Evolutionary conservation across 306 rosid species (phyloP), one percentile per base, ranked within the genome.

Genomic region (Canavalia gladiata): DNA sequence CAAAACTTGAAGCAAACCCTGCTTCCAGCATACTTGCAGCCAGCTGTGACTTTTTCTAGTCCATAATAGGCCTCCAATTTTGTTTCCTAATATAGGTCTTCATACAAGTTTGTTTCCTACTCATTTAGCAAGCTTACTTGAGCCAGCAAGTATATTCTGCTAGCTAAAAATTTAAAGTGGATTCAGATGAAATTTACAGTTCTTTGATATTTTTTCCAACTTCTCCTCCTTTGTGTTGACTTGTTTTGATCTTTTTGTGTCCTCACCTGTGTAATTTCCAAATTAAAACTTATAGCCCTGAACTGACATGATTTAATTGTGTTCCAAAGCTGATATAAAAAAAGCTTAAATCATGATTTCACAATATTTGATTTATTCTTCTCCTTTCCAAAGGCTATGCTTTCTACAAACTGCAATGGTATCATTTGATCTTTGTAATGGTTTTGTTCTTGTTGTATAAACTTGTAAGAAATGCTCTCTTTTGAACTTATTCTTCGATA

Each of bases 291-390:
- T 31, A 4, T 6, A 56, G 57, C 37, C 43, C 37, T 80, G 63
- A 59, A 59, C 10, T 59, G 8, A n/a, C 59, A 68, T 9, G n/a
- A 28, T 35, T 76, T 45, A 46, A 35, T 13, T 58, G 68, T 77
- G 41, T 57, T 37, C 12, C 2, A 78, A 52, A 41, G 47, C 52
- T 79, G 49, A 42, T 52, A 60, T 5, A 65, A 33, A 18, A 45
- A 72, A 66, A 30, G 29, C 63, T 9, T 5, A 56, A 41, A 29
- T 10, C 41, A 10, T 72, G 9, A 35, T 60, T 70, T 84, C 62
- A 69, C 6, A 29, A 43, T 58, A 25, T 28, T 8, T 47, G 62
- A 39, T 39, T 76, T 71, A 8, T 67, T 37, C 56, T 67, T 31
- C 46, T 29, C 35, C 59, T 59, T n/a, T 46, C 35, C n/a, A 34